Conservation (phyloP, 1,284 basidiomycete species). For the Malassezia pachydermatis region DNA sequence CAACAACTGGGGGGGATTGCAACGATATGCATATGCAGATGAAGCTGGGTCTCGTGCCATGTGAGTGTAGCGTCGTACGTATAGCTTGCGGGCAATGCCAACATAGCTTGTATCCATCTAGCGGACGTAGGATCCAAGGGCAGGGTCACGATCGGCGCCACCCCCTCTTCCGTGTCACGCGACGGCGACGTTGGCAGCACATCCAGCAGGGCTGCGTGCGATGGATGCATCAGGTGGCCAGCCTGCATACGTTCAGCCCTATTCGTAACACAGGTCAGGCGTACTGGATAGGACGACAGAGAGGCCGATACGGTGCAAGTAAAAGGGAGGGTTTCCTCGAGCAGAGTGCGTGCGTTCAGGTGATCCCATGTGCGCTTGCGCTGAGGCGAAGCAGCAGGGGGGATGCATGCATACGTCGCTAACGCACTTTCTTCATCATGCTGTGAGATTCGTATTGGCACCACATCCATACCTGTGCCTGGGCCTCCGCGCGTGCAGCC, state of each 20-base stretch:
- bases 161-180: too few relatives aligned
- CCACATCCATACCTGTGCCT: too few relatives aligned
- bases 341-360: not conserved
- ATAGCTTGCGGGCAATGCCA: not conserved
- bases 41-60: not conserved
- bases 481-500: too few relatives aligned
- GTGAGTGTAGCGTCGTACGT: not conserved
- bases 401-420: too few relatives aligned
- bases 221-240: not conserved
- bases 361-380: not conserved
- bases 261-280: not conserved
- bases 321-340: not conserved
- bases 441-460: too few relatives aligned
- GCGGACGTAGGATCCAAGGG: not conserved
- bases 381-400: not conserved
- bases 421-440: too few relatives aligned
- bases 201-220: conserved; percentile 2
- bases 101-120: not conserved
- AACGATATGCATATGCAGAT: not conserved
- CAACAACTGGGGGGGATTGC: not conserved
- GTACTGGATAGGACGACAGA: not conserved
- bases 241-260: not conserved
- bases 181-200: not conserved
- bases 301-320: not conserved
- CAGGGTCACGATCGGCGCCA: not conserved